Evolutionary conservation across 2,329 filamentous ascomycete genomes (phyloP), one percentile per base, ranked within the genome.

Genomic region (Aspergillus fumigatiaffinis): DNA sequence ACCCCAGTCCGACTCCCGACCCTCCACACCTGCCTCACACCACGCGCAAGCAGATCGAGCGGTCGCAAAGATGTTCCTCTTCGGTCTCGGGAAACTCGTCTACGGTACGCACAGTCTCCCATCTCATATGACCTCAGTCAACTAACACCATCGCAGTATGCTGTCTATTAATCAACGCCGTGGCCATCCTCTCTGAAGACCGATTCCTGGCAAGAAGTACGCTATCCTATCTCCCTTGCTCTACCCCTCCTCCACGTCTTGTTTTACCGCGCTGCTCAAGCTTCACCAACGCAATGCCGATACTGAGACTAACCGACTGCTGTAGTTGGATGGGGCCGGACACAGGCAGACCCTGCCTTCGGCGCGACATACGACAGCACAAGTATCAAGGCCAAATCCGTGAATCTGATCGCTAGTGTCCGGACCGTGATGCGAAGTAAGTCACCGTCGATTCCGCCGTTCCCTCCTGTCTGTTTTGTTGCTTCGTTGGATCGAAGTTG

Each of bases 161-260:
- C 66, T 82, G 96, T 73, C 90, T 97, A 70, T 84, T 97, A 72
- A 87, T 94, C 77, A 99, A 99, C 77, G 91, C 91, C 64, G 88
- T 97, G 72, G 91, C 92, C 62, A 87, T 97, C 71, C 88, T 97
- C 63, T 96, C 91, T 67, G 92, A 96, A 84, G 92, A 96, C 78
- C 89, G 92, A 61, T 96, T 96, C 76, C 89, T 96, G 64, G 89
- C 88, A 56, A 86, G 91, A 76, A 92, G 78, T 88, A 86, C 53
- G 68, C 61, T 57, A 52, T 42, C 53, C 61, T 57, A 52, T 42
- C 53, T 23, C 21, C 8, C 3, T 38, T 38, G 4, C 32, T 38
- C 14, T 38, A 26, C 48, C 51, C 55, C 35, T 58, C 10, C 35
- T 44, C 14, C 29, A 46, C 35, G 6, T 29, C 14, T 26, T 29